Base-by-base conservation (phyloP, 2,329 filamentous ascomycete genomes). In the Fusarium gaditjirri region DNA sequence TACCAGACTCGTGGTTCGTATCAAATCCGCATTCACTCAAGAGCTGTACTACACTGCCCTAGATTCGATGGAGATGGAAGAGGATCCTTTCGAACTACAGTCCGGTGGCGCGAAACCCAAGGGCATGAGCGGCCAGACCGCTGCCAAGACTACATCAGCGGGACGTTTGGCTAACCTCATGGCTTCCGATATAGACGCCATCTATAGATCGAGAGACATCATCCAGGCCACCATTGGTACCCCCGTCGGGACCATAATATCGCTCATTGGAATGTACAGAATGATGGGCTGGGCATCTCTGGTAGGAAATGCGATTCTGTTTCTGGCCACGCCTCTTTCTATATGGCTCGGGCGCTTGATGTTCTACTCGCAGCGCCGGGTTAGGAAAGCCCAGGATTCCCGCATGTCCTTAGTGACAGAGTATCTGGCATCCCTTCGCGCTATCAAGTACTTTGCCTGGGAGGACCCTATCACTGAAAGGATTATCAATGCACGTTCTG, bases 391-490 rank as follows among this genome's bases (percentile, higher is more conserved):
- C 27, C 88, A 89, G 52, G 88, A 90, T 75, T 82, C 83, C 21
- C 85, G 88, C 31, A 86, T 90, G 59, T 89, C 87, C 2, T 83
- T 87, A 25, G 85, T 90, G 23, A 86, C 87, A 2, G 88, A 90
- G 73, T 90, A 89, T 71, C 81, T 90, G 31, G 80, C 84, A 31
- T 88, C 88, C 12, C 89, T 90, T 61, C 84, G 86, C 16, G 86
- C 86, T 21, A 85, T 90, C 78, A 90, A 90, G 74, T 90, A 89
- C 71, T 89, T 90, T 76, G 86, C 86, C 5, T 90, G 88, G 88
- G 88, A 90, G 74, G 82, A 84, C 23, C 83, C 86, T 36, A 84
- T 88, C 68, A 83, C 84, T 16, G 80, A 84, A n/a, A 85, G 83
- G 55, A 85, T 90, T 61, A 82, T 86, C 35, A 79, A 83, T 8